A percentile compares a stretch with the other conserved stretches of the same genome.
Conservation (phyloP, 2,329 filamentous ascomycete species). For the Colletotrichum zoysiae region DNA sequence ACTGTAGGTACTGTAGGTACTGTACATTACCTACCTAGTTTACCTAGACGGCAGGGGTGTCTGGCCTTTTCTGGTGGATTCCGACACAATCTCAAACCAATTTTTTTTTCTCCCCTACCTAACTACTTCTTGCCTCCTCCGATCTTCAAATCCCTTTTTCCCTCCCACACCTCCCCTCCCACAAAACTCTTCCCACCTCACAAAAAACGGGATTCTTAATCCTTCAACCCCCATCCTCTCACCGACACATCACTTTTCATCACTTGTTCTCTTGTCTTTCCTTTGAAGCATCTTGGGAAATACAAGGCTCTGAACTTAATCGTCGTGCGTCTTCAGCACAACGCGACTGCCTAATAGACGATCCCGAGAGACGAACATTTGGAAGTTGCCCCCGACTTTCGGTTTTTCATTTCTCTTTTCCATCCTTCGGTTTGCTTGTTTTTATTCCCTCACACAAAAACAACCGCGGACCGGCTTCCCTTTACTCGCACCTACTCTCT, state of each 20-base stretch:
- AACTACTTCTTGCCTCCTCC: slow-evolving; percentile 49
- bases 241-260: slow-evolving; percentile 42
- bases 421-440: slow-evolving; percentile 42
- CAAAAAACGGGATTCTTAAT: slow-evolving; percentile 46
- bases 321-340: slow-evolving; percentile 41
- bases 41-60: slow-evolving; percentile 36
- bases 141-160: slow-evolving; percentile 46
- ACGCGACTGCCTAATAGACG: slow-evolving; percentile 47
- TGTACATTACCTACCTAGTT: neutral
- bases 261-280: slow-evolving; percentile 58
- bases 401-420: slow-evolving; percentile 42
- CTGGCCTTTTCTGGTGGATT: slow-evolving; percentile 49
- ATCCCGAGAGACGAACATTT: slow-evolving; percentile 47
- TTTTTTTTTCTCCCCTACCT: slow-evolving; percentile 50
- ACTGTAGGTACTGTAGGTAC: neutral
- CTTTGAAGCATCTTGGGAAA: slow-evolving; percentile 61
- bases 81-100: slow-evolving; percentile 49
- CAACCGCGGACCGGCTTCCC: slow-evolving; percentile 40
- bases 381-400: slow-evolving; percentile 49
- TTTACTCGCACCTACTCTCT: slow-evolving; percentile 42
- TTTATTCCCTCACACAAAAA: slow-evolving; percentile 31
- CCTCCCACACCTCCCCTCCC: slow-evolving; percentile 41
- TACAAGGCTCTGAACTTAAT: slow-evolving; percentile 43
- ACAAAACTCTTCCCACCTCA: slow-evolving; percentile 47
- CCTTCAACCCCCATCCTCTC: slow-evolving; percentile 45